Evolutionary conservation across 2,329 filamentous ascomycete species (phyloP).

Genomic region (Podosphaera fusca): DNA sequence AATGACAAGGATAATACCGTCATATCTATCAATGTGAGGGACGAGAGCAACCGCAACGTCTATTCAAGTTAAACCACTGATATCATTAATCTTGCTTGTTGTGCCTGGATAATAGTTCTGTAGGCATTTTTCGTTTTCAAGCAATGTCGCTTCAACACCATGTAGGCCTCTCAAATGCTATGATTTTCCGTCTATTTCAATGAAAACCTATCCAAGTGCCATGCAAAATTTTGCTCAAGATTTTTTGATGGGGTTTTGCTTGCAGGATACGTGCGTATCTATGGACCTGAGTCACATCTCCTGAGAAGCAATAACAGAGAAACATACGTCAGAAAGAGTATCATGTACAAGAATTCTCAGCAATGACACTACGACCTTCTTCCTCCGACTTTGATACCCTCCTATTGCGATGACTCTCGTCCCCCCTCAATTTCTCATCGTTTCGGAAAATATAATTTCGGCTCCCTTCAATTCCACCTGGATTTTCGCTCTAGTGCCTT

Average conservation of each 20-base stretch:
- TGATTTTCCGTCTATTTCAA: too few species aligned
- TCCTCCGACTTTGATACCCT: neutral
- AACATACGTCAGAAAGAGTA: too few species aligned
- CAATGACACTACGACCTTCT: neutral
- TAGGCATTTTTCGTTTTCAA: neutral
- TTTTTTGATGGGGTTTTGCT: too few species aligned
- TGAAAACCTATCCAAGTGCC: too few species aligned
- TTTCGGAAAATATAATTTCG: neutral
- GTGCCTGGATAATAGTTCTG: too few species aligned
- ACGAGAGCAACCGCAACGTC: neutral
- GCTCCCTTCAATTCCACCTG: neutral
- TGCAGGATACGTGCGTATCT: too few species aligned
- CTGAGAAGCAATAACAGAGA: too few species aligned
- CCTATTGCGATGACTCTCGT: neutral
- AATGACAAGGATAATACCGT: neutral
- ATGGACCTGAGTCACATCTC: too few species aligned
- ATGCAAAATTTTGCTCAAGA: too few species aligned
- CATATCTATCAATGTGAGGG: neutral
- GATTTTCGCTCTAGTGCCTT: neutral
- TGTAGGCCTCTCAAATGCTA: neutral
- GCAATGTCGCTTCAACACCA: neutral
- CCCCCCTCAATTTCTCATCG: neutral
- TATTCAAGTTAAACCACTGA: neutral
- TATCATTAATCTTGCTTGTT: neutral
- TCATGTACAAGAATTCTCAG: too few species aligned